Evolutionary conservation across 768 basidiomycete genomes (phyloP), one percentile per base, ranked within the genome.

Genomic region (Obba rivulosa): DNA sequence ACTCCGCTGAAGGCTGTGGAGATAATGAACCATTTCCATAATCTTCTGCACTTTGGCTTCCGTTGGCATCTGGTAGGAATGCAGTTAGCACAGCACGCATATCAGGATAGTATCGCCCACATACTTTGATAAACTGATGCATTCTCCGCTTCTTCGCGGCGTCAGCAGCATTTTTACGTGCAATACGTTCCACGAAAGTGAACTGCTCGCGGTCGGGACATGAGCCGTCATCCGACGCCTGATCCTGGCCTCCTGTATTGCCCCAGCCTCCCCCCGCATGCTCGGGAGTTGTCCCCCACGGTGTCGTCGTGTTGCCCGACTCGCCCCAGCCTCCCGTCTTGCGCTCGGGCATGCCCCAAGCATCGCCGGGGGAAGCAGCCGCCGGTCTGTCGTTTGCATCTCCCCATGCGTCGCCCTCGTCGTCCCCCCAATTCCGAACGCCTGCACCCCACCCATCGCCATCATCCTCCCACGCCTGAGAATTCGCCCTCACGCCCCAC

Each of bases 1-100:
- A 42, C n/a, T 14, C 44, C 59, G 50, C 42, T 49, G 51, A 28
- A 18, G 34, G 38, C 18, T 55, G 69, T 31, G 28, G 17, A 80
- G 62, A 45, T 63, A 65, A 28, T 63, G 66, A 50, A 81, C 71
- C 7, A 75, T 63, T 52, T 77, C 75, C 42, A 74, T 58, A 21
- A 82, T 83, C 50, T 72, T 72, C 46, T 67, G 55, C 1, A 82
- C 54, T 54, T 82, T 81, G 36, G 78, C 68, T 22, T 80, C 65
- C 3, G 80, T 75, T 2, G 78, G 62, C 71, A 83, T 74, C 81
- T 82, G 48, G 14, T 50, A 23, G 53, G 31, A 24, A 18, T 34
- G 13, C 7, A 13, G 5, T 31, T 31, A 31, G 28, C 28, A 7
- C n/a, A n/a, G n/a, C n/a, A n/a, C n/a, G n/a, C n/a, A n/a, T n/a